Percentiles rank a stretch among this genome's conserved stretches.
Conservation (phyloP, 805 yeast species). For the Saccharomycopsis amapae region DNA sequence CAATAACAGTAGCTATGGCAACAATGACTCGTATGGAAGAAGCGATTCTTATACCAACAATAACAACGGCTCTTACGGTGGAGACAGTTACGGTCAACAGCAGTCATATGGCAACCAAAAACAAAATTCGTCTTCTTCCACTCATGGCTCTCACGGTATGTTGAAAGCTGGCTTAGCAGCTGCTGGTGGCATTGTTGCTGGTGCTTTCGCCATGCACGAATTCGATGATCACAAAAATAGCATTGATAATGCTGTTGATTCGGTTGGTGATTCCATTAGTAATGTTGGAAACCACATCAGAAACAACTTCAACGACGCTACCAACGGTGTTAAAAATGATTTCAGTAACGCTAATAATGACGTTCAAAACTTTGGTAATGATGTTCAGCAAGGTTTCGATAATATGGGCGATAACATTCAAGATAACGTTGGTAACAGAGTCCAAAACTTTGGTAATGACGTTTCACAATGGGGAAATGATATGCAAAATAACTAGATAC, state of each 20-base stretch:
- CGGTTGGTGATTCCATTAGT: neutral
- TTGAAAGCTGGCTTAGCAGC: conserved; percentile 17
- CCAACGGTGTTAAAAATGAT: conserved; percentile 4
- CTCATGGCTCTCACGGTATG: neutral
- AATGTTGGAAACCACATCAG: neutral
- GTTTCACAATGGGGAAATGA: conserved; percentile 14
- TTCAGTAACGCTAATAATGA: conserved; percentile 14
- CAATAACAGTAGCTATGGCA: neutral
- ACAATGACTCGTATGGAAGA: neutral
- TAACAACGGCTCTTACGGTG: neutral
- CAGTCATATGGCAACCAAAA: neutral
- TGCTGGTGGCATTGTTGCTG: conserved; percentile 17
- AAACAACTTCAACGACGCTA: conserved; percentile 1
- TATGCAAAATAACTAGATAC: conserved; percentile 3
- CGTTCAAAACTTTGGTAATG: conserved; percentile 15
- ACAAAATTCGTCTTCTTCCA: neutral
- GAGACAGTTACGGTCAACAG: no score
- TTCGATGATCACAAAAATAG: conserved; percentile 11
- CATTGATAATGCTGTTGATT: conserved; percentile 6
- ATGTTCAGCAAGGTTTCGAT: conserved; percentile 18
- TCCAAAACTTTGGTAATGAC: conserved; percentile 14
- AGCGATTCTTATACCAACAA: neutral
- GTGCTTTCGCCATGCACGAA: conserved; percentile 16
- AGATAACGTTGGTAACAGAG: conserved; percentile 11
- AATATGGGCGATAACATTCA: conserved; percentile 17